A percentile compares a stretch with the other conserved stretches of the same genome.
Conservation (phyloP, 768 basidiomycete species). For the Tylopilus plumbeoviolaceoides region DNA sequence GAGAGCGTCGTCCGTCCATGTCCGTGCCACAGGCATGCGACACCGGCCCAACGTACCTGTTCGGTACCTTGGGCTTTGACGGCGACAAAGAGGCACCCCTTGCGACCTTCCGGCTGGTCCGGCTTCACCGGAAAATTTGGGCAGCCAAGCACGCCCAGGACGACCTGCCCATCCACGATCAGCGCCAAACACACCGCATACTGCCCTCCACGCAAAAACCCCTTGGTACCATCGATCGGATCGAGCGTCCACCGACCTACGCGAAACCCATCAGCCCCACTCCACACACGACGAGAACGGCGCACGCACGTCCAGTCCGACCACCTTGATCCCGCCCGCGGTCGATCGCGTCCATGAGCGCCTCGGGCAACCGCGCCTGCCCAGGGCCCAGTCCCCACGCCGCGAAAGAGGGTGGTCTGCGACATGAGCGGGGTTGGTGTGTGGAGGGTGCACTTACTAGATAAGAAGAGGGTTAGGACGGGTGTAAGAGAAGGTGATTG, state of each 20-base stretch:
- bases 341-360: conserved; percentile 83
- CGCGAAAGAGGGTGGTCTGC: too few relatives aligned
- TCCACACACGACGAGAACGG: neutral
- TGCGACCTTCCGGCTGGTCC: conserved; percentile 49
- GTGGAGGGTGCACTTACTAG: too few relatives aligned
- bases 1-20: conserved; percentile 48
- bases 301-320: conserved; percentile 58
- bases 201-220: conserved; percentile 88
- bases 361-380: conserved; percentile 44
- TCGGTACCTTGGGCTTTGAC: conserved; percentile 82
- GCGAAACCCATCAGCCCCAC: neutral
- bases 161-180: conserved; percentile 71
- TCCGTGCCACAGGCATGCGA: neutral
- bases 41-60: conserved; percentile 49
- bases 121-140: conserved; percentile 77
- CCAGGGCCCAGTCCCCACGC: conserved; percentile 74
- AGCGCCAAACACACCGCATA: conserved; percentile 90
- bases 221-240: conserved; percentile 92
- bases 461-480: too few relatives aligned
- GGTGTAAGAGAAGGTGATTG: too few relatives aligned
- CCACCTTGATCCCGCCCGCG: conserved; percentile 75
- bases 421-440: too few relatives aligned
- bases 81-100: conserved; percentile 85
- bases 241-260: conserved; percentile 84
- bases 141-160: conserved; percentile 87